Evolutionary conservation across 257 asterid species (phyloP).

Genomic region (Ilex aquifolium): DNA sequence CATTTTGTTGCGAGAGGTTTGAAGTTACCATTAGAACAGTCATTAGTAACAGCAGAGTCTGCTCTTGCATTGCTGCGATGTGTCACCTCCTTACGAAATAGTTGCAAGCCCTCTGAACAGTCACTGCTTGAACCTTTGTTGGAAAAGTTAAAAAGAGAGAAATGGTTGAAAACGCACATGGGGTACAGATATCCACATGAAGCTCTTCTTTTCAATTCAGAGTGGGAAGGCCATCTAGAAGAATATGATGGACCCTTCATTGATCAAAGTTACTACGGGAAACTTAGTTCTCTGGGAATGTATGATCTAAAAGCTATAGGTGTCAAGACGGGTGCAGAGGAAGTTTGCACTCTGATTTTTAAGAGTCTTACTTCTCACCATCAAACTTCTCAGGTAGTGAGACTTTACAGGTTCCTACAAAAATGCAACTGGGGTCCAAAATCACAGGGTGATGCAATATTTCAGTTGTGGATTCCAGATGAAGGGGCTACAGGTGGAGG

Average conservation of each 20-base stretch:
- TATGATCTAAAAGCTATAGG: neutral
- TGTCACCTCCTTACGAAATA: neutral
- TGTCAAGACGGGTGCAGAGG: neutral
- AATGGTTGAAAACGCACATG: neutral
- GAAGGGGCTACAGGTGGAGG: neutral
- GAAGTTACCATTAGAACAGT: neutral
- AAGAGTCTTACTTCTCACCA: neutral
- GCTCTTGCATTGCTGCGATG: neutral
- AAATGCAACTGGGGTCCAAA: neutral
- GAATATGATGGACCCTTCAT: neutral
- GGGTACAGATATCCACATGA: neutral
- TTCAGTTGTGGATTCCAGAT: neutral
- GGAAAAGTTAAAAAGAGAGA: neutral
- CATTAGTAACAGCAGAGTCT: neutral
- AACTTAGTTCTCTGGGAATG: neutral
- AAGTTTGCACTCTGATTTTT: neutral
- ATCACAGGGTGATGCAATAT: neutral
- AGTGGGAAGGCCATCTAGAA: neutral
- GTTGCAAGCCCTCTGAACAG: neutral
- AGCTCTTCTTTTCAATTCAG: neutral
- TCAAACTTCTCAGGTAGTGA: neutral
- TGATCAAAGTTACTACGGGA: neutral
- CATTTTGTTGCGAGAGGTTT: neutral
- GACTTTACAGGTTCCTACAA: neutral
- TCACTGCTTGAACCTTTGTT: neutral